phyloP scores from a whole-genome alignment of 768 basidiomycete genomes.

The Multifurca ochricompacta region DNA sequence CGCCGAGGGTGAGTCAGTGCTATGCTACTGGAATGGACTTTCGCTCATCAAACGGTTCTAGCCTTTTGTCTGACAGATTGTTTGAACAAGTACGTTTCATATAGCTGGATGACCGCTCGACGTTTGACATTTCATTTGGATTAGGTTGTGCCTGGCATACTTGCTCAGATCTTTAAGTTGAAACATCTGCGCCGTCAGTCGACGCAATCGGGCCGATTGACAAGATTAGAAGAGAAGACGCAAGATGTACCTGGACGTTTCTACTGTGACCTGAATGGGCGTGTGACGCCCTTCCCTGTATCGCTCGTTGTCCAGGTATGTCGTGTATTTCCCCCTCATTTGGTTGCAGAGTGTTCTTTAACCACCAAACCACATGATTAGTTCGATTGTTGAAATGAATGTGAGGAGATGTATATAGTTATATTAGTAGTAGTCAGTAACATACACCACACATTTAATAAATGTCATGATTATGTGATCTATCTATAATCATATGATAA shows the following conservation, averaged over 20 bases:
- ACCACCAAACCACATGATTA: too few species aligned
- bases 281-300: slow-evolving; percentile 22
- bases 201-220: slow-evolving; percentile 14
- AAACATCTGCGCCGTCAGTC: slow-evolving; percentile 18
- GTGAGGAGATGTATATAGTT: too few species aligned
- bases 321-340: too few species aligned
- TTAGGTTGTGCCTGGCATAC: slow-evolving; percentile 15
- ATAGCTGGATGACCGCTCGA: not conserved
- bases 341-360: too few species aligned
- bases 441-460: too few species aligned
- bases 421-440: too few species aligned
- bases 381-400: slow-evolving; percentile 9
- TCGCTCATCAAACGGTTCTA: not conserved
- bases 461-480: too few species aligned
- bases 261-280: slow-evolving; percentile 18
- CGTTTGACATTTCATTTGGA: not conserved
- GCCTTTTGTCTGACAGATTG: slow-evolving; percentile 9
- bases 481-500: too few species aligned
- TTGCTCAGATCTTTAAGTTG: slow-evolving; percentile 19
- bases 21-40: not conserved
- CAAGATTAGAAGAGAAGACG: not conserved
- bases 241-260: slow-evolving; percentile 6
- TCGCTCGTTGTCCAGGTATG: slow-evolving; percentile 23
- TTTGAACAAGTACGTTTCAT: slow-evolving; percentile 11
- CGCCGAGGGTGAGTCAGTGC: slow-evolving; percentile 8